Percentiles rank a stretch among this genome's conserved stretches.
Conservation (phyloP, 257 asterid species). For the Solanum rostratum region DNA sequence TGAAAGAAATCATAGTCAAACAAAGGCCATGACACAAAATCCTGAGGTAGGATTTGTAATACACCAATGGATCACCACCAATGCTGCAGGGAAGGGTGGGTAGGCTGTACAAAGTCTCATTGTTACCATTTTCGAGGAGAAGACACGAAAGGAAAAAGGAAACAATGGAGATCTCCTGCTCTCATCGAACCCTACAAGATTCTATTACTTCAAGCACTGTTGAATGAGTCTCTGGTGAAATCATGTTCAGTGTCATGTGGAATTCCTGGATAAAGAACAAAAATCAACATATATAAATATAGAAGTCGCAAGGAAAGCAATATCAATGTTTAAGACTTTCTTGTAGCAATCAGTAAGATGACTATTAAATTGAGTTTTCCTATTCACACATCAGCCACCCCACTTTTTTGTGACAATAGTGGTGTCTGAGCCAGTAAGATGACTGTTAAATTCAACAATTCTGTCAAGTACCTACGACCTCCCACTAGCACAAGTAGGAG, state of each 20-base stretch:
- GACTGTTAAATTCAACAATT: not conserved
- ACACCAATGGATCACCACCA: not conserved
- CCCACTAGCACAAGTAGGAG: not conserved
- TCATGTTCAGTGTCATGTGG: slow-evolving; percentile 64
- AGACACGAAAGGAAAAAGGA: not conserved
- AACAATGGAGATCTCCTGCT: not conserved
- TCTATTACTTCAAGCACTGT: slow-evolving; percentile 70
- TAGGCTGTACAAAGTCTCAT: not conserved
- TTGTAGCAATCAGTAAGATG: not conserved
- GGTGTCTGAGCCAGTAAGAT: not conserved
- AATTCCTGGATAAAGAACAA: slow-evolving; percentile 39
- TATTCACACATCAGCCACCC: not conserved
- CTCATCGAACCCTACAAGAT: slow-evolving; percentile 60
- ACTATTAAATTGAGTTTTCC: not conserved
- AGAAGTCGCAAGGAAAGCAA: not conserved
- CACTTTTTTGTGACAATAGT: not conserved
- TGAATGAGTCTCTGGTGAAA: slow-evolving; percentile 60
- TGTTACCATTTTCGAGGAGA: not conserved
- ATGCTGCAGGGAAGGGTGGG: not conserved
- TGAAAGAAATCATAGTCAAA: slow-evolving; percentile 1
- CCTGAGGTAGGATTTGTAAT: slow-evolving; percentile 7
- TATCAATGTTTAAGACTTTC: not conserved
- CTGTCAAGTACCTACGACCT: not conserved
- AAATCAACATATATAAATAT: not conserved
- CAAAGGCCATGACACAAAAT: not conserved